Evolutionary conservation across 2,329 filamentous ascomycete species (phyloP).

Genomic region (Cadophora gregata): DNA sequence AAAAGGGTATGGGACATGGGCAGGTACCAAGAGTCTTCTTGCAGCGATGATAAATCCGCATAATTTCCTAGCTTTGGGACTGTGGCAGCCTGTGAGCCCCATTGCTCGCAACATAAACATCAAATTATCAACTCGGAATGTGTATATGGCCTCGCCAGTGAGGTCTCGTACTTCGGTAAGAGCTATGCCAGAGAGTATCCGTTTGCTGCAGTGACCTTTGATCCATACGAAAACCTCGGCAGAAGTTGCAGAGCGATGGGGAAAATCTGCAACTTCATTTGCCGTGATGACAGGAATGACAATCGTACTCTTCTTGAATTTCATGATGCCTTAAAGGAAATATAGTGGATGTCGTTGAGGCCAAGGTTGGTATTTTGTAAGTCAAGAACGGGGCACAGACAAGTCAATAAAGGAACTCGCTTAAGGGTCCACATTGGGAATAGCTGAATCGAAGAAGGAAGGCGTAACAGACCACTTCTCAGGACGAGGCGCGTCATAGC

Average conservation of each 20-base stretch:
- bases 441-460: neutral
- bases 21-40: neutral
- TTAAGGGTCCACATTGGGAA: neutral
- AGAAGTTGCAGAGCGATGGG: neutral
- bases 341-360: neutral
- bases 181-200: neutral
- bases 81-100: neutral
- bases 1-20: neutral
- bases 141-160: neutral
- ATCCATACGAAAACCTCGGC: neutral
- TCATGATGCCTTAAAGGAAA: neutral
- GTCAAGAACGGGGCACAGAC: neutral
- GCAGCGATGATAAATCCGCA: neutral
- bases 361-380: neutral
- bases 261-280: neutral
- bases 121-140: neutral
- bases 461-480: neutral
- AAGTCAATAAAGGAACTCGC: slow-evolving; percentile 8
- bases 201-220: neutral
- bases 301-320: neutral
- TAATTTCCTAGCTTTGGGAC: neutral
- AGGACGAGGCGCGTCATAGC: neutral
- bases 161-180: neutral
- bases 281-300: neutral
- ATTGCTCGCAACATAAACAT: neutral